phyloP scores from a whole-genome alignment of 768 basidiomycete genomes.

The Tricholoma saponaceum region DNA sequence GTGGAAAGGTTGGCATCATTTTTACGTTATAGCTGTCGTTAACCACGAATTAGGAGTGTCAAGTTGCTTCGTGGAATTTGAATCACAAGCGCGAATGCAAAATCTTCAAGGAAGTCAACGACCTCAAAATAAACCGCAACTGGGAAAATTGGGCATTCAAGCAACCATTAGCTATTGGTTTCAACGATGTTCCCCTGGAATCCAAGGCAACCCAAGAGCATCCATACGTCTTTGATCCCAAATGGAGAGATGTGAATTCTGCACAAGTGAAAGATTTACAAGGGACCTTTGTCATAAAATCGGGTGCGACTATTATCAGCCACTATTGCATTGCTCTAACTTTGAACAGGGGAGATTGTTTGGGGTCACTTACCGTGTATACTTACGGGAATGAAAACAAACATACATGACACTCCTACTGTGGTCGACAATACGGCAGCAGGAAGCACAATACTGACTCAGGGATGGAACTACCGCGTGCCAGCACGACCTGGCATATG shows the following conservation, averaged over 20 bases:
- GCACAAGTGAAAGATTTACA: not conserved
- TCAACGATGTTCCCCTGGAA: not conserved
- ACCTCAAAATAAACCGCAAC: not conserved
- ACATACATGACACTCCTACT: not conserved
- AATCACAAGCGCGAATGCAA: not conserved
- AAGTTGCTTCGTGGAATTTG: not conserved
- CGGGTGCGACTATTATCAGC: not conserved
- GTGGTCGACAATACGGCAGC: not conserved
- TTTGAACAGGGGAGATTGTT: not conserved
- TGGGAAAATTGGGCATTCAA: not conserved
- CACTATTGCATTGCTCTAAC: not conserved
- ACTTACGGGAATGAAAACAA: not conserved
- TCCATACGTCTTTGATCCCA: not conserved
- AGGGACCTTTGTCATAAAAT: not conserved
- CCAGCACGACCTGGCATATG: not conserved
- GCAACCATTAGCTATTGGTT: not conserved
- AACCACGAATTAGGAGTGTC: not conserved
- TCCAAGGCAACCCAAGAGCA: not conserved
- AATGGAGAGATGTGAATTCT: not conserved
- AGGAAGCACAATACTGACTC: not conserved
- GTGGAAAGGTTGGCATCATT: not conserved
- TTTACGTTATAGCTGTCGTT: not conserved
- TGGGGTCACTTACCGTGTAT: not conserved
- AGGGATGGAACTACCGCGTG: not conserved
- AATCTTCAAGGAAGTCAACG: not conserved